A percentile compares a stretch with the other conserved stretches of the same genome.
Evolutionary conservation across 2,329 filamentous ascomycete genomes (phyloP).

Genomic region (Penicillium crustosum): DNA sequence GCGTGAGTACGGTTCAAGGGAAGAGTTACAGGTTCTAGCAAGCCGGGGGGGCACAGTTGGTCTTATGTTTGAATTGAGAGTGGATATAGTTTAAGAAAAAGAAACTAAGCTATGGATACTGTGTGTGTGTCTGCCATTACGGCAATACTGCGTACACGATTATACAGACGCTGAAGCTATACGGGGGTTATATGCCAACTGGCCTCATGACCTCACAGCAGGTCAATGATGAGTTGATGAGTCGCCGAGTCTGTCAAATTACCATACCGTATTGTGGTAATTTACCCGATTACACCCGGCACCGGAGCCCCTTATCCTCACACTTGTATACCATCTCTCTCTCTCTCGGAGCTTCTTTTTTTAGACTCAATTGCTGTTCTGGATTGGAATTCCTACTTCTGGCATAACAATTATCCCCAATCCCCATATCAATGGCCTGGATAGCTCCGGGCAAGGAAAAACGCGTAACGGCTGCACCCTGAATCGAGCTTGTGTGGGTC

Average conservation of each 20-base stretch:
- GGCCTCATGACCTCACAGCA: conserved; percentile 8
- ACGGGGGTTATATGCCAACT: not conserved
- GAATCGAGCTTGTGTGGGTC: conserved; percentile 30
- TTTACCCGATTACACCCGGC: conserved; percentile 12
- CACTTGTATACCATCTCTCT: not conserved
- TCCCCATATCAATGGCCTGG: not conserved
- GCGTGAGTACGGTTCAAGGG: not conserved
- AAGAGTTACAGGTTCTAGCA: not conserved
- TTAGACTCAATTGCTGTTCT: not conserved
- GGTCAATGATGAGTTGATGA: conserved; percentile 12
- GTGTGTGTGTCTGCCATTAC: not conserved
- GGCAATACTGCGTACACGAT: not conserved
- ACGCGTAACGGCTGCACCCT: conserved; percentile 8
- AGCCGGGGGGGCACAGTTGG: not conserved
- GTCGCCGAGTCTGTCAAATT: not conserved
- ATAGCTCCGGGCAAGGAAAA: not conserved
- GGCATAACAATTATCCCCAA: not conserved
- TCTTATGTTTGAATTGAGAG: not conserved
- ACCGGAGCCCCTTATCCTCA: not conserved
- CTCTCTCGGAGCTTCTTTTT: not conserved
- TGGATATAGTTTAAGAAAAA: not conserved
- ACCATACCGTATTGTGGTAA: conserved; percentile 7
- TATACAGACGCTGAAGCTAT: conserved; percentile 2
- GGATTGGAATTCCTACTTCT: not conserved
- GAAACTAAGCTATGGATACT: conserved; percentile 7